Conservation (phyloP, 163 green algal genomes). For the Scenedesmus sp. region DNA sequence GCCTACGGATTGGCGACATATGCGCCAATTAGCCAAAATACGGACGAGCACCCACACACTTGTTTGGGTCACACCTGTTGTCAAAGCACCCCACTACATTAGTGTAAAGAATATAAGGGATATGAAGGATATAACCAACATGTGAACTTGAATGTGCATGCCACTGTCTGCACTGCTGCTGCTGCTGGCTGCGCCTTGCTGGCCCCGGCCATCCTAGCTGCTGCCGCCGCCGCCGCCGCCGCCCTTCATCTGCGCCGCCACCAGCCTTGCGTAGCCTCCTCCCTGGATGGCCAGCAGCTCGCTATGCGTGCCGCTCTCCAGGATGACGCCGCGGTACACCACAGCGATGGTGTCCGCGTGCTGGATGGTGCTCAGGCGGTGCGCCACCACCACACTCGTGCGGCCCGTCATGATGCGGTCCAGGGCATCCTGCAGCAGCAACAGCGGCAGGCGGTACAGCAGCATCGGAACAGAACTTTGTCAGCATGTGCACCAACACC, state of each 20-base stretch:
- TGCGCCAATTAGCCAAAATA: too few relatives aligned
- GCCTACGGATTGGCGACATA: too few relatives aligned
- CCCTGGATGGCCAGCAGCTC: constrained; percentile 70
- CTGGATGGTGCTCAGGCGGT: constrained; percentile 90
- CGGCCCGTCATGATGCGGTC: constrained; percentile 76
- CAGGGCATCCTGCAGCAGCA: constrained; percentile 65
- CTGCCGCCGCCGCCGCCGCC: neutral
- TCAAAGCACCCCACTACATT: too few relatives aligned
- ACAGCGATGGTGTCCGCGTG: constrained; percentile 82
- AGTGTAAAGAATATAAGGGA: too few relatives aligned
- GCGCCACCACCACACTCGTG: constrained; percentile 87
- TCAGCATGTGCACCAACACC: neutral
- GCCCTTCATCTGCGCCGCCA: constrained; percentile 60
- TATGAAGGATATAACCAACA: too few relatives aligned
- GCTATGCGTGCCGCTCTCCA: constrained; percentile 76
- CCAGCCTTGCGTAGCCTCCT: constrained; percentile 62
- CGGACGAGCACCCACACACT: too few relatives aligned
- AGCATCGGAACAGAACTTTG: neutral
- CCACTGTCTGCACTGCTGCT: too few relatives aligned
- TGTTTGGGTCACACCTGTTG: too few relatives aligned
- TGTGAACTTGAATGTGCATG: neutral
- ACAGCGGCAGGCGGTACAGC: neutral
- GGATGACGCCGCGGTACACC: constrained; percentile 53
- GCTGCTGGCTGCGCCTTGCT: neutral
- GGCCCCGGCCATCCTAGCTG: neutral